These are phyloP conservation scores for Scleroderma citrinum DNA, from an alignment of 768 basidiomycete genomes.

Conservation along the genomic window DNA sequence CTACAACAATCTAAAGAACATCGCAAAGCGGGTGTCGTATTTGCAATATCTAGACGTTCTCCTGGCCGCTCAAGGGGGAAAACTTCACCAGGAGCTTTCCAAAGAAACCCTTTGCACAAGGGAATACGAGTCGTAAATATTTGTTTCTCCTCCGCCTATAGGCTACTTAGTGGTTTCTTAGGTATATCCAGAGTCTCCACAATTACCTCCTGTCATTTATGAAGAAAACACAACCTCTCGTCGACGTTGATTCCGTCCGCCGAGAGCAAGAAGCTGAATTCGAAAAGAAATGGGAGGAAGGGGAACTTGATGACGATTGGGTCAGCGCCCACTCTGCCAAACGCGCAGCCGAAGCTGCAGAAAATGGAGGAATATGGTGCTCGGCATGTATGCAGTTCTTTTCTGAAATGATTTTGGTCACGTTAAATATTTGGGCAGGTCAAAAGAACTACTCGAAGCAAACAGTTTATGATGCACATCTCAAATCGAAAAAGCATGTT, in stretches of 20 bases:
- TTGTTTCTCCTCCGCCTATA: constrained; percentile 3
- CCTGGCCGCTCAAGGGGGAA: constrained; percentile 53
- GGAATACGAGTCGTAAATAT: constrained; percentile 71
- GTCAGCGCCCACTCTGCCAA: constrained; percentile 41
- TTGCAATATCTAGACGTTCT: constrained; percentile 90
- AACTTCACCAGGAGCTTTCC: constrained; percentile 63
- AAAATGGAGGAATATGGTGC: constrained; percentile 82
- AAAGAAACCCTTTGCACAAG: constrained; percentile 63
- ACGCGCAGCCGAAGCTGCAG: constrained; percentile 34
- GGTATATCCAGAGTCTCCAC: constrained; percentile 81
- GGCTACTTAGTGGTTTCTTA: constrained; percentile 25
- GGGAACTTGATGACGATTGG: constrained; percentile 70
- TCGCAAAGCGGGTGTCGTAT: constrained; percentile 81
- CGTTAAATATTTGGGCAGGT: constrained; percentile 41
- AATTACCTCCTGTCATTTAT: constrained; percentile 82
- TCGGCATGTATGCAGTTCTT: constrained; percentile 64
- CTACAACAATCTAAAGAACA: constrained; percentile 85
- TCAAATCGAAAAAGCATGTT: constrained; percentile 92
- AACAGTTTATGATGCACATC: constrained; percentile 94
- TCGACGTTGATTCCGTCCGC: constrained; percentile 67
- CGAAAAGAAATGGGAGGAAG: constrained; percentile 70
- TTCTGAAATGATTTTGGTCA: constrained; percentile 3
- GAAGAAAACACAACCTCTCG: constrained; percentile 78
- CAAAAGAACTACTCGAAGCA: constrained; percentile 95
- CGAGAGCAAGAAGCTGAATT: constrained; percentile 65